These are phyloP conservation scores for Kwoniella shandongensis DNA, from an alignment of 768 basidiomycete genomes.

Conservation along the genomic window DNA sequence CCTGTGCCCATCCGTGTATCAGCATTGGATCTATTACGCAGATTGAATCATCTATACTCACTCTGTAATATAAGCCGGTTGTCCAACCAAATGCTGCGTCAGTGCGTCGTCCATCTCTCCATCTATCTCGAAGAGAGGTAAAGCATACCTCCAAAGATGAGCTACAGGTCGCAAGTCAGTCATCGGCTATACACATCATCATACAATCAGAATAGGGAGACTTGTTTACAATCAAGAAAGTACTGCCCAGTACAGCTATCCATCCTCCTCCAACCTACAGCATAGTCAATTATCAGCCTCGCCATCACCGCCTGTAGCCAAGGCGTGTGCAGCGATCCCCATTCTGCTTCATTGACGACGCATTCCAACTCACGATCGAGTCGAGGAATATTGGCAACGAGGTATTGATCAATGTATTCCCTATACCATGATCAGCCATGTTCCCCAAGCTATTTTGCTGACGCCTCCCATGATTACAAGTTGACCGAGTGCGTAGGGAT, in stretches of 20 bases:
- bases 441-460: too few relatives aligned
- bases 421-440: conserved; percentile 14
- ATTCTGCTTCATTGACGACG: background rate
- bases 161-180: conserved; percentile 13
- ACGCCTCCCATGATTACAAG: background rate
- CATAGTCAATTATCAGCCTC: too few relatives aligned
- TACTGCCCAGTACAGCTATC: conserved; percentile 46
- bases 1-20: conserved; percentile 15
- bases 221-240: conserved; percentile 41
- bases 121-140: too few relatives aligned
- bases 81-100: background rate
- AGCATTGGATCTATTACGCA: too few relatives aligned
- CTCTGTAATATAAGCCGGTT: background rate
- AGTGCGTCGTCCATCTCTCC: too few relatives aligned
- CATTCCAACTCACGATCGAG: conserved; percentile 34
- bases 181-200: too few relatives aligned
- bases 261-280: conserved; percentile 46
- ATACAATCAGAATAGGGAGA: background rate
- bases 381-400: conserved; percentile 47
- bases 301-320: too few relatives aligned
- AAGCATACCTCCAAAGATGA: conserved; percentile 30
- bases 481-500: too few relatives aligned
- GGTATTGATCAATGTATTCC: conserved; percentile 46
- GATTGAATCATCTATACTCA: too few relatives aligned
- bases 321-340: background rate